phyloP scores from a whole-genome alignment of 176 grass and related monocot species.

The Alloteropsis semialata region DNA sequence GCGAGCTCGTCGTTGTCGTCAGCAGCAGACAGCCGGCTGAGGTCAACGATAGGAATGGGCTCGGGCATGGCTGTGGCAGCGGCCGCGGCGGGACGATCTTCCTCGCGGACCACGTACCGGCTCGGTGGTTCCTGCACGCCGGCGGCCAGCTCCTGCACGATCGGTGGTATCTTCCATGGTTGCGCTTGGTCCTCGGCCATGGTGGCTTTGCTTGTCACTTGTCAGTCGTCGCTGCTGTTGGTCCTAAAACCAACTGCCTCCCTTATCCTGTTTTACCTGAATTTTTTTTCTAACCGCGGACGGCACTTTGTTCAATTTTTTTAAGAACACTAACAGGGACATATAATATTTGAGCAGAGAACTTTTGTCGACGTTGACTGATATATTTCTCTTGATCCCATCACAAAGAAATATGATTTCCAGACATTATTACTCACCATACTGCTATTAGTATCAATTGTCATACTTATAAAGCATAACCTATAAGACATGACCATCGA shows the following conservation, averaged over 20 bases:
- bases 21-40: conserved; percentile 23
- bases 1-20: neutral
- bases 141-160: conserved; percentile 47
- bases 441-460: no score
- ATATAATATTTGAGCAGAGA: no score
- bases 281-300: neutral
- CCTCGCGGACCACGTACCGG: conserved; percentile 31
- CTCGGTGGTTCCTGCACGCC: conserved; percentile 31
- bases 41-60: conserved; percentile 40
- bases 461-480: no score
- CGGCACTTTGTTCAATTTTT: neutral
- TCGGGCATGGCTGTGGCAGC: neutral
- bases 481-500: no score
- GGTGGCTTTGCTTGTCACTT: neutral
- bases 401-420: no score
- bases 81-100: neutral
- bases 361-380: no score
- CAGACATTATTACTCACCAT: no score
- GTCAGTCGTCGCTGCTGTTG: neutral
- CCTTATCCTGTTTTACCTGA: neutral
- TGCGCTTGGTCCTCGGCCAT: conserved; percentile 21
- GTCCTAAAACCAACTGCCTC: neutral
- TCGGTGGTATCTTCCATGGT: conserved; percentile 14
- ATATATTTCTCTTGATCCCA: no score
- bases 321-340: neutral